Evolutionary conservation across 495 filamentous ascomycete genomes (phyloP).

Genomic region (Cercophora scortea): DNA sequence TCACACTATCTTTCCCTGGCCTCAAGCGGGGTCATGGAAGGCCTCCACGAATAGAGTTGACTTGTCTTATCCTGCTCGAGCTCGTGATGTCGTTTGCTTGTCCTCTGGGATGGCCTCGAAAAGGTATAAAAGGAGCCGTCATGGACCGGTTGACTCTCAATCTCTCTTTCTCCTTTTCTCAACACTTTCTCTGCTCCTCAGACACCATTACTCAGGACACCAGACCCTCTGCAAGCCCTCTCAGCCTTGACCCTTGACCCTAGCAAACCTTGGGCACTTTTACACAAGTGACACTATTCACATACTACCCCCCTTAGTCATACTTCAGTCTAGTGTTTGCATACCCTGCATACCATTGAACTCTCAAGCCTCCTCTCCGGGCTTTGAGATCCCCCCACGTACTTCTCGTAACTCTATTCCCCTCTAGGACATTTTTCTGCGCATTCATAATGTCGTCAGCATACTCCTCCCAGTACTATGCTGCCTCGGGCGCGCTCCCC

Average conservation of each 20-base stretch:
- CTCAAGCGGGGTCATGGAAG: constrained; percentile 36
- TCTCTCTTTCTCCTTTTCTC: constrained; percentile 51
- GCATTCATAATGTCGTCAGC: constrained; percentile 42
- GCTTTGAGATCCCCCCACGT: constrained; percentile 1
- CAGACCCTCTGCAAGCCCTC: constrained; percentile 7
- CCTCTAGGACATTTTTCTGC: constrained; percentile 8
- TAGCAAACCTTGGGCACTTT: constrained; percentile 2
- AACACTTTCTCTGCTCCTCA: constrained; percentile 29
- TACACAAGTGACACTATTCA: not conserved
- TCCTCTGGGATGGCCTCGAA: constrained; percentile 19
- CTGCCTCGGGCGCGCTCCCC: constrained; percentile 49
- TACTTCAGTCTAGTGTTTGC: constrained; percentile 6
- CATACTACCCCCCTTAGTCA: constrained; percentile 1
- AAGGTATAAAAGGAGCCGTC: constrained; percentile 57
- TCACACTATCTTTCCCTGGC: constrained; percentile 23
- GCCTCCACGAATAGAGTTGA: constrained; percentile 39
- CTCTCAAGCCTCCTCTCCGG: not conserved
- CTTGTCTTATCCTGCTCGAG: constrained; percentile 40
- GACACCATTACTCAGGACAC: constrained; percentile 11
- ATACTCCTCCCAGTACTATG: constrained; percentile 47
- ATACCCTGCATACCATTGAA: not conserved
- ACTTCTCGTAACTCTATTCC: constrained; percentile 9
- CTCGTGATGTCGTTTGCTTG: constrained; percentile 26
- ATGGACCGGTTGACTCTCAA: constrained; percentile 27
- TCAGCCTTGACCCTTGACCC: constrained; percentile 2